phyloP scores from a whole-genome alignment of 352 stramenopile species.

The Phytophthora ramorum region DNA sequence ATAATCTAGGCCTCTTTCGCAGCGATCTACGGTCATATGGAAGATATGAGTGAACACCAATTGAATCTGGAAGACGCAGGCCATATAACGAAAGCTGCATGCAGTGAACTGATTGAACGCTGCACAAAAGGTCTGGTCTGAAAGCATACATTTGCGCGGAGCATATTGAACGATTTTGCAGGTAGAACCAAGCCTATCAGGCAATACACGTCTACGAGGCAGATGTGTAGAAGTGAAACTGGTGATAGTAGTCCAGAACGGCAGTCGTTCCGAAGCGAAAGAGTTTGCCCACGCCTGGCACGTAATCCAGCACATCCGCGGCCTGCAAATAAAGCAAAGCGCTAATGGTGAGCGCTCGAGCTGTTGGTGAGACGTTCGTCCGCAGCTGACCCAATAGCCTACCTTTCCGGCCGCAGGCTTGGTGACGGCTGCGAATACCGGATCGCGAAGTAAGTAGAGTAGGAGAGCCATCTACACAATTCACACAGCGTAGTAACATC shows the following conservation, averaged over 20 bases:
- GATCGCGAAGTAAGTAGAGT: conserved; percentile 86
- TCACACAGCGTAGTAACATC: conserved; percentile 1
- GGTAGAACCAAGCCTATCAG: conserved; percentile 1
- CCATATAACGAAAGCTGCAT: too few relatives aligned
- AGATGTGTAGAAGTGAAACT: conserved; percentile 90
- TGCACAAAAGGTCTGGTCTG: not conserved
- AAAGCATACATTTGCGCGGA: conserved; percentile 1
- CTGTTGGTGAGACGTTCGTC: not conserved
- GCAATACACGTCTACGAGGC: conserved; percentile 63
- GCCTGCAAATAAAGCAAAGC: conserved; percentile 32
- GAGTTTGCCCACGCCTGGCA: conserved; percentile 74
- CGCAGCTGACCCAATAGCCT: not conserved
- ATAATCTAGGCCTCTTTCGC: too few relatives aligned
- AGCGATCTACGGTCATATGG: too few relatives aligned
- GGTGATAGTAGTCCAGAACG: conserved; percentile 86
- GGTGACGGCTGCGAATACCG: conserved; percentile 73
- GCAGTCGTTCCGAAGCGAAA: conserved; percentile 75
- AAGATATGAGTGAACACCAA: not conserved
- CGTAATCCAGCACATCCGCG: conserved; percentile 65
- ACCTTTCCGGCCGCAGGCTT: conserved; percentile 75
- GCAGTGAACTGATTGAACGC: not conserved
- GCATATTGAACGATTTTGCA: conserved; percentile 15
- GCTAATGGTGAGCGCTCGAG: not conserved
- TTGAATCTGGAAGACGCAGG: too few relatives aligned
- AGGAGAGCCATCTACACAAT: conserved; percentile 78